Evolutionary conservation across 306 rosid genomes (phyloP).

Genomic region (Comarum palustre): DNA sequence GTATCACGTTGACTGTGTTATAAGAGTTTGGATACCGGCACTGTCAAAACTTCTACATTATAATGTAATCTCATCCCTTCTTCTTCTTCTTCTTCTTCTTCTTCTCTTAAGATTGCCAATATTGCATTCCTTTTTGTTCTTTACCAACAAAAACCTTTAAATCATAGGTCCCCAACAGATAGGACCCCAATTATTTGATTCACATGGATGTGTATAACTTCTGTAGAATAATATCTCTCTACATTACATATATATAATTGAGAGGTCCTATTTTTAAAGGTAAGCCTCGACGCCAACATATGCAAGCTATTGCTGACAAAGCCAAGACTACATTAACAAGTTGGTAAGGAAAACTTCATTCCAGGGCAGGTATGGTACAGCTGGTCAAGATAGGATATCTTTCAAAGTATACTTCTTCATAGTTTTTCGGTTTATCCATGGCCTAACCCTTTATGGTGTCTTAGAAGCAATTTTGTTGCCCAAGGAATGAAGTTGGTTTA

Average conservation of each 20-base stretch:
- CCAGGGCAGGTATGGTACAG: too few species aligned
- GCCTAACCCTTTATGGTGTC: background rate
- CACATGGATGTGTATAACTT: too few species aligned
- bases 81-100: slow-evolving; percentile 24
- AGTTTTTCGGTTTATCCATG: background rate
- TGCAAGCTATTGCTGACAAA: background rate
- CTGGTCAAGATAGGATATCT: too few species aligned
- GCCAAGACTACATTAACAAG: background rate
- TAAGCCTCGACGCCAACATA: too few species aligned
- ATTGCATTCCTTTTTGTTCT: slow-evolving; percentile 46
- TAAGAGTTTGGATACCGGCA: too few species aligned
- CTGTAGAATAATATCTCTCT: too few species aligned
- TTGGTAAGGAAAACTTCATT: too few species aligned
- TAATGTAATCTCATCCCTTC: slow-evolving; percentile 23
- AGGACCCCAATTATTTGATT: slow-evolving; percentile 57
- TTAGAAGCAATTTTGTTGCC: background rate
- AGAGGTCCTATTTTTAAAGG: too few species aligned
- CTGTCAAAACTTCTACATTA: too few species aligned
- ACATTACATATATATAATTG: too few species aligned
- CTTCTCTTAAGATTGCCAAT: slow-evolving; percentile 23
- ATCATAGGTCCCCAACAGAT: slow-evolving; percentile 46
- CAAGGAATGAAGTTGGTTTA: background rate
- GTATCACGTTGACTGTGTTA: too few species aligned
- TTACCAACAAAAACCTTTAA: slow-evolving; percentile 35
- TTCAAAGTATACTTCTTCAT: too few species aligned